Evolutionary conservation across 2,329 filamentous ascomycete species (phyloP).

Genomic region (Ophiostoma sp.): DNA sequence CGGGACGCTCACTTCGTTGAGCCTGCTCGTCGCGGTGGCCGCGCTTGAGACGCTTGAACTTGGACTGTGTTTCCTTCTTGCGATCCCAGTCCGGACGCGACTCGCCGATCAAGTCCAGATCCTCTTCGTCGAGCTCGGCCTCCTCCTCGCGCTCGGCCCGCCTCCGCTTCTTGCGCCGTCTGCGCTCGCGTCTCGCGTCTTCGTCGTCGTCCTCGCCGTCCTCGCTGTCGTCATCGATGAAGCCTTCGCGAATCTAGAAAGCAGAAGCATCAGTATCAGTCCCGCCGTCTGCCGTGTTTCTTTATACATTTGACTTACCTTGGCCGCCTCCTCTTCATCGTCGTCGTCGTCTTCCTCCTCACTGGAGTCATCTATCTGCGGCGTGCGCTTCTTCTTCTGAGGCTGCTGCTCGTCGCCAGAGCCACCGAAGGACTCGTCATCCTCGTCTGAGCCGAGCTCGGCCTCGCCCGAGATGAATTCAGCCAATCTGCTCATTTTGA

Average conservation of each 20-base stretch:
- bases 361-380: constrained; percentile 71
- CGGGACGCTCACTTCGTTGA: constrained; percentile 58
- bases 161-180: constrained; percentile 72
- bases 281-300: not conserved
- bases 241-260: constrained; percentile 77
- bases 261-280: constrained; percentile 15
- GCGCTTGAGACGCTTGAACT: constrained; percentile 94
- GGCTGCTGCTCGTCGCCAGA: constrained; percentile 68
- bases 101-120: constrained; percentile 90
- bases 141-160: constrained; percentile 72
- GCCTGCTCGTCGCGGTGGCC: constrained; percentile 74
- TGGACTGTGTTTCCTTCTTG: constrained; percentile 60
- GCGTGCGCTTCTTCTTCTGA: constrained; percentile 39
- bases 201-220: constrained; percentile 60
- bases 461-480: constrained; percentile 81
- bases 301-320: constrained; percentile 43
- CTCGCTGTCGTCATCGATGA: constrained; percentile 90
- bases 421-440: constrained; percentile 77
- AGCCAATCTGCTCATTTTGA: constrained; percentile 61
- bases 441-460: constrained; percentile 77
- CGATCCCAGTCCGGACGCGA: constrained; percentile 65
- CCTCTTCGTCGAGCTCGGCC: constrained; percentile 89
- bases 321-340: constrained; percentile 76
- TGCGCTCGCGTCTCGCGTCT: constrained; percentile 48
- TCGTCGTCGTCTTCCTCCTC: constrained; percentile 92